These are phyloP conservation scores for Metschnikowia corniflorae DNA, from an alignment of 805 yeast genomes.

Conservation along the genomic window DNA sequence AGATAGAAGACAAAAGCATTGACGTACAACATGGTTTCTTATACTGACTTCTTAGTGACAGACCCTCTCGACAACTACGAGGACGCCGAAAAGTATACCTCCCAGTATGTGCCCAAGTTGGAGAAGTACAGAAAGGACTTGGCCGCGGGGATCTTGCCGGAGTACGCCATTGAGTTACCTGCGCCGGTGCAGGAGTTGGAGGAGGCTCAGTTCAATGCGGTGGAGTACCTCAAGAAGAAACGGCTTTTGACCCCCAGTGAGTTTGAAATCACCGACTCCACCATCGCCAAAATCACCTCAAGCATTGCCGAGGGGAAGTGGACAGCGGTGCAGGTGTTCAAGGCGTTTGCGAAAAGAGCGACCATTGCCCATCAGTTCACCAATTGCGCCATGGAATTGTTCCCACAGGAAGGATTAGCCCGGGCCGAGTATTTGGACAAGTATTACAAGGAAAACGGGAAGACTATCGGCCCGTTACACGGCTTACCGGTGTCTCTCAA, in stretches of 20 bases:
- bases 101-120: constrained; percentile 44
- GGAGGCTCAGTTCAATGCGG: constrained; percentile 34
- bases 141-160: constrained; percentile 41
- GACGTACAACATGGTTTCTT: constrained; percentile 20
- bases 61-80: constrained; percentile 33
- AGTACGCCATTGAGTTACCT: constrained; percentile 32
- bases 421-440: constrained; percentile 56
- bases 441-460: constrained; percentile 45
- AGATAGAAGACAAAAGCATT: too few relatives aligned
- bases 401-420: constrained; percentile 56
- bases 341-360: constrained; percentile 65
- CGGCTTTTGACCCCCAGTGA: constrained; percentile 37
- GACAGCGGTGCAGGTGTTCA: constrained; percentile 49
- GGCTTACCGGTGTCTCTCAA: constrained; percentile 65
- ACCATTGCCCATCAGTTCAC: constrained; percentile 62
- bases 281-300: constrained; percentile 40
- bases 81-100: constrained; percentile 40
- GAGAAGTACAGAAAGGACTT: constrained; percentile 37
- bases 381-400: constrained; percentile 57
- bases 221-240: constrained; percentile 32
- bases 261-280: constrained; percentile 39
- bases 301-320: constrained; percentile 46
- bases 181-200: constrained; percentile 31
- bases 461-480: constrained; percentile 57
- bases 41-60: constrained; percentile 25